Evolutionary conservation across 2,329 filamentous ascomycete species (phyloP), one percentile per base, ranked within the genome.

Genomic region (Microsporum ferrugineum): DNA sequence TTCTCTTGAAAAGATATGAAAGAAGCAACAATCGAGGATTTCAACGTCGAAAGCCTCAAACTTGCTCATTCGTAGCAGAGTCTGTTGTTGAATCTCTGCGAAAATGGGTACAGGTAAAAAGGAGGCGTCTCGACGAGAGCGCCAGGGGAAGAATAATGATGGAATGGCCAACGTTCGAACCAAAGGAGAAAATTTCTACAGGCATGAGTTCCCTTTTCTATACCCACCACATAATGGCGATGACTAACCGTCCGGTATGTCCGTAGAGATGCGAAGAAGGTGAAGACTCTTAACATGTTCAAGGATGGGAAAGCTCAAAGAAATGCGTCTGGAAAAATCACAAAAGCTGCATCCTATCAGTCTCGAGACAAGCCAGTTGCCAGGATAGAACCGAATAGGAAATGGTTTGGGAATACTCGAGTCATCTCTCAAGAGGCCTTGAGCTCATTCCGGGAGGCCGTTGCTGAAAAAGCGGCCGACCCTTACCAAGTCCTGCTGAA

Each of bases 161-260:
- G 90, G 90, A 73, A 90, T 96, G 84, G 85, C 78, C 70, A 97
- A 97, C 78, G 89, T 97, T 71, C 89, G 87, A 70, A 81, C 85
- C 69, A 99, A 99, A 79, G 94, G 94, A 77, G 92, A 97, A 81
- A 97, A 97, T 80, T 99, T 97, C 79, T 97, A 97, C 80, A 85
- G 89, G 82, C 87, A 78, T 66, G 80, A 63, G 34, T 47, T n/a
- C n/a, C 4, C 14, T 6, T 57, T 45, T n/a, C 34, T 17, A 31
- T 55, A 33, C 3, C 14, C 14, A 33, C 14, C 1, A 55, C 29
- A 55, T 8, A 10, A 36, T n/a, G 5, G 49, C 5, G 33, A 12
- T 5, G 47, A 56, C 49, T 63, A 56, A 62, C 45, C 14, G 45
- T 33, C 53, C 55, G 60, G 65, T 68, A n/a, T 55, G 49, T 38